phyloP scores from a whole-genome alignment of 352 stramenopile species.

The Phytophthora foliorum region DNA sequence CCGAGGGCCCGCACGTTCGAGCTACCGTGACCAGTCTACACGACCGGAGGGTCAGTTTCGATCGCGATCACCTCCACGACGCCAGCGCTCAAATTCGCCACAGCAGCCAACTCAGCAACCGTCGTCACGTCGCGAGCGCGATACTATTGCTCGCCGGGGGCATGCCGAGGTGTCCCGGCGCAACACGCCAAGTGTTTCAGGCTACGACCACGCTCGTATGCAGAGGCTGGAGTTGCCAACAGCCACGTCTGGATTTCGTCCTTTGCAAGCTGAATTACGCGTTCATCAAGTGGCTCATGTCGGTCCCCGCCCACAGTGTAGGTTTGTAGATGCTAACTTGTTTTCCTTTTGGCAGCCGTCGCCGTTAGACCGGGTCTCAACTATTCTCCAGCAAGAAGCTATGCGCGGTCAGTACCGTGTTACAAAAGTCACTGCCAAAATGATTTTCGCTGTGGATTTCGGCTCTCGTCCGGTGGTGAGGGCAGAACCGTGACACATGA shows the following conservation, averaged over 20 bases:
- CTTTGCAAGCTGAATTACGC: background rate
- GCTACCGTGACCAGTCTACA: too few relatives aligned
- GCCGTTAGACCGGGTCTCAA: conserved; percentile 1
- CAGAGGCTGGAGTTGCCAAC: too few relatives aligned
- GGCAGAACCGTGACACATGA: background rate
- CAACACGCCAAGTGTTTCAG: too few relatives aligned
- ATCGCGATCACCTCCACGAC: too few relatives aligned
- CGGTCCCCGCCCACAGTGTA: conserved; percentile 6
- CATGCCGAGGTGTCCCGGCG: too few relatives aligned
- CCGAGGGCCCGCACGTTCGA: too few relatives aligned
- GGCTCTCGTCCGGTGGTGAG: background rate
- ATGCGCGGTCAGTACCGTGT: conserved; percentile 1
- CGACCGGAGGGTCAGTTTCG: too few relatives aligned
- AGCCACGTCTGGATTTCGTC: background rate
- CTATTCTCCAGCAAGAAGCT: conserved; percentile 1
- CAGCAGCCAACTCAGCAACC: too few relatives aligned
- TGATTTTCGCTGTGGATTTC: conserved; percentile 19
- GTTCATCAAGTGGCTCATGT: conserved; percentile 7
- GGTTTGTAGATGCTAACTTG: background rate
- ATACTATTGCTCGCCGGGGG: too few relatives aligned
- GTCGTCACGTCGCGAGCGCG: too few relatives aligned
- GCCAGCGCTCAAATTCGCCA: too few relatives aligned
- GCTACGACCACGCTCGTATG: too few relatives aligned
- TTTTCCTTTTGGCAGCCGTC: conserved; percentile 3
- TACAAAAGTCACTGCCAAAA: conserved; percentile 17